Evolutionary conservation across 768 basidiomycete genomes (phyloP).

Genomic region (Calocera viscosa): DNA sequence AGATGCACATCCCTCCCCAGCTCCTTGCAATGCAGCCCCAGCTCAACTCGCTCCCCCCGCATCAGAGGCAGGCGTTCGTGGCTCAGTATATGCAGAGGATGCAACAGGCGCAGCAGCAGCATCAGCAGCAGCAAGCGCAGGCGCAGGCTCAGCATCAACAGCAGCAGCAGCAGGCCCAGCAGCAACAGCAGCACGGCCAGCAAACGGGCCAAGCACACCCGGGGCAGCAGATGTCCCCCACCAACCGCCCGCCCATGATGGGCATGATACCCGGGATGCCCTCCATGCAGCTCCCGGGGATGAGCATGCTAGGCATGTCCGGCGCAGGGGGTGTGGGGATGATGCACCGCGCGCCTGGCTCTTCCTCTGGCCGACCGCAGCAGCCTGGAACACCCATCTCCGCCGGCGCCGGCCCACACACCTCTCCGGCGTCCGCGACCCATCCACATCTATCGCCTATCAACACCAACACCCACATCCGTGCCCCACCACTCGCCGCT

Average conservation of each 20-base stretch:
- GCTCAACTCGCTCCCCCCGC: not conserved
- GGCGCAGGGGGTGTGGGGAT: not conserved
- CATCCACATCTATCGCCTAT: not conserved
- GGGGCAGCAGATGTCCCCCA: not conserved
- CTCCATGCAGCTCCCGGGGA: not conserved
- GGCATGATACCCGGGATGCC: not conserved
- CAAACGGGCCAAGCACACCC: no score
- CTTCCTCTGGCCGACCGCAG: not conserved
- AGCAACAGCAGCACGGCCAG: conserved; percentile 7
- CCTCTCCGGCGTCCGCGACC: not conserved
- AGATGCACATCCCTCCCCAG: not conserved
- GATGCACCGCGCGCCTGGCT: not conserved
- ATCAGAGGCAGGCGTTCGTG: not conserved
- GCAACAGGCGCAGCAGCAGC: conserved; percentile 10
- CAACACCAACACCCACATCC: not conserved
- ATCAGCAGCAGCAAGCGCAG: conserved; percentile 11
- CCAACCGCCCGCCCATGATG: not conserved
- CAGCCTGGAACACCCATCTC: not conserved
- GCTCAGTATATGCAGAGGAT: conserved; percentile 5
- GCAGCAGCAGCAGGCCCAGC: conserved; percentile 11
- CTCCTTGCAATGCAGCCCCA: not conserved
- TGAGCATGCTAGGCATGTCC: conserved; percentile 2
- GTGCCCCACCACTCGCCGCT: not conserved
- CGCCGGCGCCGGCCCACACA: not conserved
- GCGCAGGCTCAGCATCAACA: conserved; percentile 13